Evolutionary conservation across 306 rosid genomes (phyloP).

Genomic region (Ziziphus jujuba): DNA sequence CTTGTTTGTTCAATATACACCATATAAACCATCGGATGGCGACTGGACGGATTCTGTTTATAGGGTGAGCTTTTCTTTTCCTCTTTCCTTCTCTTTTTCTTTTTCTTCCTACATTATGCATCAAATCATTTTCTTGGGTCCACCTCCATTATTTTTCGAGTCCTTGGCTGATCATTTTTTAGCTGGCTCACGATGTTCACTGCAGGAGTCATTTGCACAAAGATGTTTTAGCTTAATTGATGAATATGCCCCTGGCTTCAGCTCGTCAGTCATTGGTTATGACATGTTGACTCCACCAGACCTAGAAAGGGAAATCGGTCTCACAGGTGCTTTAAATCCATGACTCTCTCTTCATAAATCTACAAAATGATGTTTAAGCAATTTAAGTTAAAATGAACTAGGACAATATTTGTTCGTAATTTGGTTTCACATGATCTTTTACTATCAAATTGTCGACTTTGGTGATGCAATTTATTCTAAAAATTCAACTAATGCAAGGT

Average conservation of each 20-base stretch:
- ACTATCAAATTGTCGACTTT: no score
- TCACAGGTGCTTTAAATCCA: constrained; percentile 58
- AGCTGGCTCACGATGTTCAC: constrained; percentile 3
- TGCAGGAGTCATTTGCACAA: constrained; percentile 71
- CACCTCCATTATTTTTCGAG: neutral
- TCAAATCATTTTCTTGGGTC: neutral
- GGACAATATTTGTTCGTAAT: no score
- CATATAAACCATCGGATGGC: constrained; percentile 78
- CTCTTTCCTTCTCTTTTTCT: no score
- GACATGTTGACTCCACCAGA: constrained; percentile 98
- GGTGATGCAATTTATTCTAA: no score
- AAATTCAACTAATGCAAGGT: no score
- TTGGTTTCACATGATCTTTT: no score
- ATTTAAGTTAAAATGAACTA: no score
- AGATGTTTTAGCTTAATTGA: constrained; percentile 77
- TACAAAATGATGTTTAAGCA: no score
- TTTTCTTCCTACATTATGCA: neutral
- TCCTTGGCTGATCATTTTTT: neutral
- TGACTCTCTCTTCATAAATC: neutral
- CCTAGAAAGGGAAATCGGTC: constrained; percentile 88
- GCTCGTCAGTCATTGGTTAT: constrained; percentile 71
- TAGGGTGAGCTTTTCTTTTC: constrained; percentile 53
- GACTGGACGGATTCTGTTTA: constrained; percentile 75
- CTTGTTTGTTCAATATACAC: constrained; percentile 87
- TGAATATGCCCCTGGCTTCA: constrained; percentile 90